Conservation (phyloP, 352 stramenopile species). For the Phytopythium helicoides region DNA sequence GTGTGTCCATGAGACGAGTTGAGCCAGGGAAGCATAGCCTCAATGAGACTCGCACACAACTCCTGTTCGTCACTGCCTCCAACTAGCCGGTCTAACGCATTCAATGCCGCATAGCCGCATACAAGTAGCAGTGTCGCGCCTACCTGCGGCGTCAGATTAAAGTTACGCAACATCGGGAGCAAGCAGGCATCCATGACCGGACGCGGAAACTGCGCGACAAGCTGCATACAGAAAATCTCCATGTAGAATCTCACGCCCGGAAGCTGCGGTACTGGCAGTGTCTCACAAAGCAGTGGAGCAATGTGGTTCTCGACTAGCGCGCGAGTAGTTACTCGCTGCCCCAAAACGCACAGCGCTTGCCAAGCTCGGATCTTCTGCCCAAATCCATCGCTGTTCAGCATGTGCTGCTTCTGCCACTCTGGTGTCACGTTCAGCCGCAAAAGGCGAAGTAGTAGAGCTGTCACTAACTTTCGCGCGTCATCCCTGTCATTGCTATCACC, state of each 20-base stretch:
- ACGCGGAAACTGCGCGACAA: slow-evolving; percentile 47
- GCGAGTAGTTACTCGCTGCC: slow-evolving; percentile 33
- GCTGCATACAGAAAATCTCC: slow-evolving; percentile 77
- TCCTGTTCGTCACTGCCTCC: slow-evolving; percentile 14
- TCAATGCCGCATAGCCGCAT: slow-evolving; percentile 29
- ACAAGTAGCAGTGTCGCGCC: slow-evolving; percentile 64
- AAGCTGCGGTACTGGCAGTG: slow-evolving; percentile 61
- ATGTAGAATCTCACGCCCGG: slow-evolving; percentile 77
- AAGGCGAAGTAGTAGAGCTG: slow-evolving; percentile 32
- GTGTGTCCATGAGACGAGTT: slow-evolving; percentile 81
- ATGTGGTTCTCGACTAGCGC: slow-evolving; percentile 17
- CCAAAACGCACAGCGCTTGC: slow-evolving; percentile 78
- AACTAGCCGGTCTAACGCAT: slow-evolving; percentile 25
- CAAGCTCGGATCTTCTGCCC: slow-evolving; percentile 72
- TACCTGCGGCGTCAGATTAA: slow-evolving; percentile 75
- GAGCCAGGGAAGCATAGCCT: slow-evolving; percentile 71
- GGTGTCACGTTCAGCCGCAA: slow-evolving; percentile 51
- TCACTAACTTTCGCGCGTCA: slow-evolving; percentile 26
- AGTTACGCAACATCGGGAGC: slow-evolving; percentile 60
- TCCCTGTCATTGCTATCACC: not conserved
- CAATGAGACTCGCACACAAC: slow-evolving; percentile 28
- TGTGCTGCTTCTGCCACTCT: slow-evolving; percentile 77
- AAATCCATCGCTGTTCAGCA: slow-evolving; percentile 84
- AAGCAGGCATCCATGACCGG: slow-evolving; percentile 37
- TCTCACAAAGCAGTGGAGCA: slow-evolving; percentile 36